Conservation (phyloP, 257 asterid genomes). For the Schizonepeta tenuifolia region DNA sequence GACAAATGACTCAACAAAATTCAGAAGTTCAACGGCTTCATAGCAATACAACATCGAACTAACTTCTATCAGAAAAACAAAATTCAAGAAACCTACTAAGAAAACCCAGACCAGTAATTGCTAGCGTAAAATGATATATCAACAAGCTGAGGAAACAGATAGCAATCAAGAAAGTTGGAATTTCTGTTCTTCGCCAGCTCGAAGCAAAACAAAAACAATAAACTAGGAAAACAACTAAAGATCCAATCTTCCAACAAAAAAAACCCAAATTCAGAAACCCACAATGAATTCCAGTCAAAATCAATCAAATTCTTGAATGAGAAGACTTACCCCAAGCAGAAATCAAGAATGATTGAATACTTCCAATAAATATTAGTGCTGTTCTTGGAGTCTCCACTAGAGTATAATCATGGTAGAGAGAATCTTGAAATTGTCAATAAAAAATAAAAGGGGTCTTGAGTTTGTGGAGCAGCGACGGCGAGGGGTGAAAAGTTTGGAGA, state of each 20-base stretch:
- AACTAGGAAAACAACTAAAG: constrained; percentile 24
- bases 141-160: neutral
- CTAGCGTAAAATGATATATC: too few species aligned
- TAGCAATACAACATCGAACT: neutral
- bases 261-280: constrained; percentile 24
- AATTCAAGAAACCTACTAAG: constrained; percentile 19
- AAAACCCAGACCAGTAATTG: neutral
- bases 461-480: constrained; percentile 16
- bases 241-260: neutral
- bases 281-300: neutral
- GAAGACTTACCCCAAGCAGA: constrained; percentile 36
- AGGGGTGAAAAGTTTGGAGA: neutral
- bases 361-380: neutral
- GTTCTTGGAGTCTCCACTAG: constrained; percentile 8
- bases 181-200: neutral
- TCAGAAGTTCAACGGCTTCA: constrained; percentile 1
- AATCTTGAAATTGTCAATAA: neutral
- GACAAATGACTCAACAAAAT: neutral
- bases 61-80: neutral
- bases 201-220: neutral
- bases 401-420: neutral
- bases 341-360: constrained; percentile 16
- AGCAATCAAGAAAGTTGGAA: constrained; percentile 1
- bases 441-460: constrained; percentile 5
- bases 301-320: neutral